Evolutionary conservation across 148 eudicot genomes (phyloP), one percentile per base, ranked within the genome.

Genomic region (Simmondsia chinensis): DNA sequence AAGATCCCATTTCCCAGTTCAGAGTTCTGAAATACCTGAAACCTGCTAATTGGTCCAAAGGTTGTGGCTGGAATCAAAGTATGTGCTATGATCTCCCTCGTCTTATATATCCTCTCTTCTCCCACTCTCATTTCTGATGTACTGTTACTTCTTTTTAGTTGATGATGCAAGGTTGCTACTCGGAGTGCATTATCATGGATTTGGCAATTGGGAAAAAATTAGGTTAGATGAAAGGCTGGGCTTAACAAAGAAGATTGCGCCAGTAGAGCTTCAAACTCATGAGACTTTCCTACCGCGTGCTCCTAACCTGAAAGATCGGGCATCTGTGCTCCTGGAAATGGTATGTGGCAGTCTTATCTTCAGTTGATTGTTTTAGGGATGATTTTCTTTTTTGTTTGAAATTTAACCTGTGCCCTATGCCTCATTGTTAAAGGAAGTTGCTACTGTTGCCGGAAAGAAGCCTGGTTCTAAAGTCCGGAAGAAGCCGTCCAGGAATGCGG

Each of bases 41-140:
- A 63, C 96, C 95, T 57, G 80, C 99, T 24, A 86, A 94, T 44
- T 93, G 99, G 99, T 82, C 99, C 15, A 86, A 86, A 68, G 99
- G 99, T 43, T 93, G 99, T 71, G 99, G 99, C 9, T 93, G 99
- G 99, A 93, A 93, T 56, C 99, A 86, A 63, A 82, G 99, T 93
- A 65, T 52, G 81, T 70, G 33, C 39, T 43, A 4, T 26, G 27
- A 9, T 39, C 13, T 30, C 22, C 43, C 15, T 23, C 2, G 29
- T 3, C 9, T 25, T 46, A 3, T 9, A 3, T 22, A 28, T 9
- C 16, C 7, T 32, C 35, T 59, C 18, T 46, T 31, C 30, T 8
- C 5, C 11, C 25, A 24, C 3, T 50, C n/a, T 25, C 19, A 38
- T 28, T 39, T 44, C 12, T 48, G 29, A 8, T 2, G 24, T 17